A percentile compares a stretch with the other conserved stretches of the same genome.
Conservation (phyloP, 164 flowering plant species). For the Magnolia sinica region DNA sequence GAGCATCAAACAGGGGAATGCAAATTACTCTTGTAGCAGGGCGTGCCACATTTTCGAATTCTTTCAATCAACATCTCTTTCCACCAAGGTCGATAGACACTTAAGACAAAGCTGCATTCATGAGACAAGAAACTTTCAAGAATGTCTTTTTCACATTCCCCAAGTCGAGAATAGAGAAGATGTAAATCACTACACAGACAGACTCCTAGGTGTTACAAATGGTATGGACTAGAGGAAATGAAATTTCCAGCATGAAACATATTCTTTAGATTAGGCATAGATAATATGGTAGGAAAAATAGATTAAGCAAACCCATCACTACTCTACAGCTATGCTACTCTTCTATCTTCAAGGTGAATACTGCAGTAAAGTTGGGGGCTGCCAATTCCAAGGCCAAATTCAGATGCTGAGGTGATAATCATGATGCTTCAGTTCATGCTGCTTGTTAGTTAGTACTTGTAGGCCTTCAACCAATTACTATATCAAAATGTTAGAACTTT, state of each 20-base stretch:
- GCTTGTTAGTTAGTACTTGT: background rate
- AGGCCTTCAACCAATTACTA: no score
- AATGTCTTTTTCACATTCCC: conserved; percentile 47
- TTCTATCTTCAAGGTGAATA: background rate
- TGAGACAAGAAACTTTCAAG: conserved; percentile 75
- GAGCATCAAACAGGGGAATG: conserved; percentile 90
- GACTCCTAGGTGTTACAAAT: background rate
- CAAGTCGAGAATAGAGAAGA: conserved; percentile 28
- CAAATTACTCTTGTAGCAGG: conserved; percentile 91
- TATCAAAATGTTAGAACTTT: no score
- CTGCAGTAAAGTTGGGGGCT: background rate
- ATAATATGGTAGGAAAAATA: background rate
- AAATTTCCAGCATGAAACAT: background rate
- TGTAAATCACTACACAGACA: conserved; percentile 14
- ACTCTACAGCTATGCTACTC: background rate
- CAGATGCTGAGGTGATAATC: no score
- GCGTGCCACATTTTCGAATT: conserved; percentile 75
- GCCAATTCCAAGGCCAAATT: background rate
- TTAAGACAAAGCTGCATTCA: conserved; percentile 85
- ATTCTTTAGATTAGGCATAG: background rate
- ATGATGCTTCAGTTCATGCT: background rate
- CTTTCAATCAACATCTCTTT: conserved; percentile 82
- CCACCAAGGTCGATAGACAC: conserved; percentile 69
- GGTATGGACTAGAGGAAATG: background rate
- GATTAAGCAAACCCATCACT: background rate